These are phyloP conservation scores for Achaetomiella virescens DNA, from an alignment of 495 filamentous ascomycete species.

Conservation along the genomic window DNA sequence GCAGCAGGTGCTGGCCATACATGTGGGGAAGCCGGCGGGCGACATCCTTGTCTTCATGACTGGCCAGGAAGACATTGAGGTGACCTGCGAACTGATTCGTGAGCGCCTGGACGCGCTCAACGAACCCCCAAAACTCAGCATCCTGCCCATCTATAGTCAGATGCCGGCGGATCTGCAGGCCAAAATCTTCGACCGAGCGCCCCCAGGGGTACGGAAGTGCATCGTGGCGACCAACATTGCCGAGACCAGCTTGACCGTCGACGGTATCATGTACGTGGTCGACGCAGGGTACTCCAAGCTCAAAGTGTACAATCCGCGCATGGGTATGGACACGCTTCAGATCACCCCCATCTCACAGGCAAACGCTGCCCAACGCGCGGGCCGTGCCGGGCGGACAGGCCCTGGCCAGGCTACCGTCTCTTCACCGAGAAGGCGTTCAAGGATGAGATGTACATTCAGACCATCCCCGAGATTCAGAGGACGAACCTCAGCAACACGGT, in stretches of 20 bases:
- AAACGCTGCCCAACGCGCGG: conserved; percentile 88
- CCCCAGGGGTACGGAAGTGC: conserved; percentile 88
- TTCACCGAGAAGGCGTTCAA: conserved; percentile 94
- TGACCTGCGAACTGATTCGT: conserved; percentile 86
- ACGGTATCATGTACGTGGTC: conserved; percentile 99
- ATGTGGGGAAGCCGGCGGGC: conserved; percentile 83
- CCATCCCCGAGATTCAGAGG: conserved; percentile 96
- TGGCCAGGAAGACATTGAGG: conserved; percentile 97
- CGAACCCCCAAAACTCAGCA: conserved; percentile 89
- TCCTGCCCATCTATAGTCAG: conserved; percentile 97
- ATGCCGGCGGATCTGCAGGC: conserved; percentile 98
- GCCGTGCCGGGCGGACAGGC: conserved; percentile 89
- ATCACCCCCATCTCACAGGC: conserved; percentile 98
- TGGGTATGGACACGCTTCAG: conserved; percentile 99
- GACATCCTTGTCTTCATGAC: conserved; percentile 99
- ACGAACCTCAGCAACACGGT: conserved; percentile 95
- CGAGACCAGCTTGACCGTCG: conserved; percentile 95
- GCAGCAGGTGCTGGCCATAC: conserved; percentile 94
- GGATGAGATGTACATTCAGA: conserved; percentile 95
- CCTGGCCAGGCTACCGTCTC: conserved; percentile 94
- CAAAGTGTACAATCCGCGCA: conserved; percentile 96
- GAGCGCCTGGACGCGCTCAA: conserved; percentile 88
- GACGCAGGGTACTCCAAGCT: conserved; percentile 94
- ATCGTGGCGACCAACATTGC: conserved; percentile 99
- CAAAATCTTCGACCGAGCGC: conserved; percentile 91